Conservation (phyloP, 192 early-diverging fungal genomes). For the Polychytrium aggregatum region DNA sequence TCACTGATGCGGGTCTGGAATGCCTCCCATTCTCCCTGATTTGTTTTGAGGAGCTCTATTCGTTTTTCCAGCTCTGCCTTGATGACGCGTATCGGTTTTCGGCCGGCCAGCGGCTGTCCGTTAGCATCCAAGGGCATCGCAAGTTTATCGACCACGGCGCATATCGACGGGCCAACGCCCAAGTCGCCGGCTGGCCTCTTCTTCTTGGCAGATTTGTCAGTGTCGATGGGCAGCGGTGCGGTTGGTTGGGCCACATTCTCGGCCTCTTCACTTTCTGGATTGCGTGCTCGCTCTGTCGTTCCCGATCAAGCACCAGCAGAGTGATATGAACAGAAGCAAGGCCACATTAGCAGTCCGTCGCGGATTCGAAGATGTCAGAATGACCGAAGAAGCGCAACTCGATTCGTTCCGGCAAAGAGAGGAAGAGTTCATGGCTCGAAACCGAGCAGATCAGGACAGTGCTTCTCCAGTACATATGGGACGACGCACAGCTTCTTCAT, state of each 20-base stretch:
- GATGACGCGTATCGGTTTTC: constrained; percentile 40
- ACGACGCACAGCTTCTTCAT: not conserved
- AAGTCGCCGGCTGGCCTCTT: not conserved
- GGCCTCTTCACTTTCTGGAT: constrained; percentile 6
- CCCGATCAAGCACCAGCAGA: not conserved
- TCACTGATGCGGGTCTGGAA: constrained; percentile 34
- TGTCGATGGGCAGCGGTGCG: constrained; percentile 1
- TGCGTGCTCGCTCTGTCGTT: constrained; percentile 8
- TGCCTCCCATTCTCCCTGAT: constrained; percentile 41
- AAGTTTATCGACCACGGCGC: not conserved
- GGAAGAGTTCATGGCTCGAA: too few species aligned
- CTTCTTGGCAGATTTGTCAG: constrained; percentile 8
- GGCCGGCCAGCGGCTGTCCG: constrained; percentile 15
- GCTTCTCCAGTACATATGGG: constrained; percentile 6
- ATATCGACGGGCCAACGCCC: not conserved
- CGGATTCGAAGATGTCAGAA: too few species aligned
- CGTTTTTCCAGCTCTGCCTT: constrained; percentile 33
- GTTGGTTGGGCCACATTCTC: not conserved
- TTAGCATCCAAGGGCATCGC: not conserved
- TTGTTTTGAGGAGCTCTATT: constrained; percentile 33
- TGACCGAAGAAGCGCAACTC: too few species aligned
- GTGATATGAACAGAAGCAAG: too few species aligned
- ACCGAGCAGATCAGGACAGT: constrained; percentile 8
- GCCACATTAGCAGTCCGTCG: too few species aligned
- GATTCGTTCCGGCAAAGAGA: too few species aligned